Evolutionary conservation across 2,329 filamentous ascomycete genomes (phyloP), one percentile per base, ranked within the genome.

Genomic region (Fusarium anguioides): DNA sequence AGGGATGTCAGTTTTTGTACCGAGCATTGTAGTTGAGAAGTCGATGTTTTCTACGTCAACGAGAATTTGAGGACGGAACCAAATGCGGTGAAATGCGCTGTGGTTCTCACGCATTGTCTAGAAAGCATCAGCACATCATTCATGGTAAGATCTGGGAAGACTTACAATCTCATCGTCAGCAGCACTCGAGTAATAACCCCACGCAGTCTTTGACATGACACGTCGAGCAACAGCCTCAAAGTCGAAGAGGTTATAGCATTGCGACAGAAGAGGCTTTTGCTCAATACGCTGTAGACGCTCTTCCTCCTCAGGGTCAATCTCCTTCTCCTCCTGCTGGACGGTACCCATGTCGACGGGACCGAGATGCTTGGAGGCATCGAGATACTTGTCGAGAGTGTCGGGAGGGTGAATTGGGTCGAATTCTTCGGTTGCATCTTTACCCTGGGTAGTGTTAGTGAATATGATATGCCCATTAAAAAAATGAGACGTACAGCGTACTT

Each of bases 111-210:
- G 89, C 84, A 98, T 84, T 0, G 96, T 97, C 91, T 96, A 24
- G 27, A 27, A 73, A 17, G 15, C 11, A 24, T 68, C 23, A 66
- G 62, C 8, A 41, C 12, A 23, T 8, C 17, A 8, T 24, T 29
- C 26, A 26, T 12, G 11, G 8, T 17, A 7, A n/a, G 41, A 18
- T 37, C 14, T 31, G 26, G 20, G 21, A 20, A 15, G 18, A n/a
- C 76, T 44, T 65, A 81, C 79, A 69, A 82, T 81, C 69, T 82
- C 80, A 56, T 82, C 80, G 27, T 82, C 80, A 0, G 95, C 93
- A 56, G 93, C 95, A 75, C 92, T 96, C 1, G 93, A 97, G 79
- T 99, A 99, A 82, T 99, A 99, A 24, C 92, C 96, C 96, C 96
- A 99, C 0, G 95, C 95, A 2, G 90, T 91, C 82, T 92, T 96